Evolutionary conservation across 371 early-diverging fungal genomes (phyloP).

Genomic region (Circinella umbellata): DNA sequence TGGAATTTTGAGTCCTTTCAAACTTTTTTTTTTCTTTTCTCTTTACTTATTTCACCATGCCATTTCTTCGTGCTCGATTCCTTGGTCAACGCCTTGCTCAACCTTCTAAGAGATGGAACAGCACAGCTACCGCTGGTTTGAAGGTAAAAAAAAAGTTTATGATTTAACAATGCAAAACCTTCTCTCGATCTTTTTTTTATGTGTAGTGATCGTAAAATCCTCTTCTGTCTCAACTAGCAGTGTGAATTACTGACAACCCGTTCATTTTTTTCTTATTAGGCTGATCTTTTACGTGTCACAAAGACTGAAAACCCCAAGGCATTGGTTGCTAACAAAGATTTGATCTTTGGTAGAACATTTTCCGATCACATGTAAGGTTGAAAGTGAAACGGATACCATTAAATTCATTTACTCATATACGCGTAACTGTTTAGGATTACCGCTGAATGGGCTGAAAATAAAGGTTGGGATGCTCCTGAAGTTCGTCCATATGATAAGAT

Average conservation of each 20-base stretch:
- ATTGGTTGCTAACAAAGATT: slow-evolving; percentile 74
- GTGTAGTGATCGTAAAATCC: no score
- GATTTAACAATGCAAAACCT: no score
- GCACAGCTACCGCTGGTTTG: slow-evolving; percentile 16
- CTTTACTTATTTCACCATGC: slow-evolving; percentile 10
- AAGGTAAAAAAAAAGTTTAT: slow-evolving; percentile 17
- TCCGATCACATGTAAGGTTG: slow-evolving; percentile 88
- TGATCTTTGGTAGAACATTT: slow-evolving; percentile 90
- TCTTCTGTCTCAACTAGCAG: no score
- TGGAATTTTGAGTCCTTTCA: not conserved
- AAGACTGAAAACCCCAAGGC: slow-evolving; percentile 57
- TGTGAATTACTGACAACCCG: not conserved
- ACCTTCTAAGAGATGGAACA: slow-evolving; percentile 25
- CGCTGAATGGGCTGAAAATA: slow-evolving; percentile 75
- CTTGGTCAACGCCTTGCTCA: slow-evolving; percentile 14
- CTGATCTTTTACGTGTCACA: slow-evolving; percentile 50
- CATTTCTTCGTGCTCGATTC: slow-evolving; percentile 11
- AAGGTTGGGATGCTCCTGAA: slow-evolving; percentile 82
- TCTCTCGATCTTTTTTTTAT: no score
- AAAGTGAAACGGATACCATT: not conserved
- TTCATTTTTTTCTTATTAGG: slow-evolving; percentile 29
- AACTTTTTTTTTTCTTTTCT: not conserved
- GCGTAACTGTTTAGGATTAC: slow-evolving; percentile 45
- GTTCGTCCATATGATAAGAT: slow-evolving; percentile 85
- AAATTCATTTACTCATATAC: not conserved